A percentile compares a stretch with the other conserved stretches of the same genome.
Conservation (phyloP, 192 early-diverging fungal species). For the Phycomyces blakesleeanus region DNA sequence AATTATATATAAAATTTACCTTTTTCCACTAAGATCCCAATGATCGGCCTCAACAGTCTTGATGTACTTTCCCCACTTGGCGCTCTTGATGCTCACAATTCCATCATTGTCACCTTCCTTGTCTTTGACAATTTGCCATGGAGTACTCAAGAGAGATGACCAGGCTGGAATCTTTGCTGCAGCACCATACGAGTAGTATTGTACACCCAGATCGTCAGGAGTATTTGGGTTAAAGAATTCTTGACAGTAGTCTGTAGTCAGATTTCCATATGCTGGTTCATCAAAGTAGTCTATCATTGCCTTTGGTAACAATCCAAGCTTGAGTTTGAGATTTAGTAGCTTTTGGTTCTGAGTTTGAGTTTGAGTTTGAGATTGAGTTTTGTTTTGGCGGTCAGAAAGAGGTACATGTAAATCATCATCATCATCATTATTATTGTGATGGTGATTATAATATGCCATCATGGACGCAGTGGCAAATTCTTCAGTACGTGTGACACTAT, state of each 20-base stretch:
- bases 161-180: conserved; percentile 62
- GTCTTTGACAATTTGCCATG: conserved; percentile 71
- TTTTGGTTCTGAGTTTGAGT: too few relatives aligned
- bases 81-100: conserved; percentile 76
- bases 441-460: too few relatives aligned
- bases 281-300: conserved; percentile 71
- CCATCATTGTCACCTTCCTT: conserved; percentile 93
- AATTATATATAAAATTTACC: too few relatives aligned
- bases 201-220: conserved; percentile 68
- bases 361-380: too few relatives aligned
- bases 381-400: too few relatives aligned
- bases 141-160: conserved; percentile 64
- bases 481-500: too few relatives aligned
- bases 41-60: conserved; percentile 81
- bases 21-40: conserved; percentile 72
- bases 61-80: conserved; percentile 86
- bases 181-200: conserved; percentile 83
- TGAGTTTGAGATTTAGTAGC: too few relatives aligned
- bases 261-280: conserved; percentile 85
- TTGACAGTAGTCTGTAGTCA: conserved; percentile 85
- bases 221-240: conserved; percentile 85
- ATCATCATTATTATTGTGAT: too few relatives aligned
- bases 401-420: too few relatives aligned
- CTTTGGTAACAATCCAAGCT: background rate
- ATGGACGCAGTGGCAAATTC: too few relatives aligned